Evolutionary conservation across 1,284 basidiomycete species (phyloP).

Genomic region (Inonotus hispidus): DNA sequence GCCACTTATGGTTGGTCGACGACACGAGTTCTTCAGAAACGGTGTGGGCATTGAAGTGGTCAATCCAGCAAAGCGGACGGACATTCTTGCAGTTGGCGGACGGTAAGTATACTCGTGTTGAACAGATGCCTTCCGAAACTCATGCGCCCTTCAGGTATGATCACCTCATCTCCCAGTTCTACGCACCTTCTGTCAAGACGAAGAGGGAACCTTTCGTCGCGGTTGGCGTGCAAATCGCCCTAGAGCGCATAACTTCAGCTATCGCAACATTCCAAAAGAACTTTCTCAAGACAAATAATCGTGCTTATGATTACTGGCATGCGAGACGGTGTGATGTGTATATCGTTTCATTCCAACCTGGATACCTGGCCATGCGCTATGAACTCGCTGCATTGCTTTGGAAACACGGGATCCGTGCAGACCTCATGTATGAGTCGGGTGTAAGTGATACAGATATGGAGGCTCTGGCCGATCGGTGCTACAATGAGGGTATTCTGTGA

Average conservation of each 20-base stretch:
- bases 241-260: constrained; percentile 73
- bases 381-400: constrained; percentile 76
- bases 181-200: constrained; percentile 40
- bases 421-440: constrained; percentile 80
- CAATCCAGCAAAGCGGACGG: constrained; percentile 57
- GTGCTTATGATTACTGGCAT: constrained; percentile 84
- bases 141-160: constrained; percentile 56
- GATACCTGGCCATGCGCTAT: constrained; percentile 69
- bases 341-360: constrained; percentile 73
- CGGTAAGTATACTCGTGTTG: constrained; percentile 39
- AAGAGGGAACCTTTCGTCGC: constrained; percentile 55
- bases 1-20: constrained; percentile 65
- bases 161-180: constrained; percentile 58
- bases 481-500: constrained; percentile 74
- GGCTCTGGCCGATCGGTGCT: constrained; percentile 59
- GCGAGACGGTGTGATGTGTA: constrained; percentile 84
- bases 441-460: constrained; percentile 57
- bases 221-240: constrained; percentile 70
- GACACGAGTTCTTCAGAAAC: constrained; percentile 61
- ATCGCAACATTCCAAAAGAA: constrained; percentile 70
- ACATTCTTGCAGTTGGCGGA: constrained; percentile 77
- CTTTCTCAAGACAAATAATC: constrained; percentile 65
- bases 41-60: constrained; percentile 76
- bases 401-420: constrained; percentile 78
- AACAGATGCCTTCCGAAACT: neutral